Percentiles rank a stretch among this genome's conserved stretches.
These are phyloP conservation scores for Pseudogymnoascus sp. DNA, from an alignment of 2,329 filamentous ascomycete species.

Conservation along the genomic window DNA sequence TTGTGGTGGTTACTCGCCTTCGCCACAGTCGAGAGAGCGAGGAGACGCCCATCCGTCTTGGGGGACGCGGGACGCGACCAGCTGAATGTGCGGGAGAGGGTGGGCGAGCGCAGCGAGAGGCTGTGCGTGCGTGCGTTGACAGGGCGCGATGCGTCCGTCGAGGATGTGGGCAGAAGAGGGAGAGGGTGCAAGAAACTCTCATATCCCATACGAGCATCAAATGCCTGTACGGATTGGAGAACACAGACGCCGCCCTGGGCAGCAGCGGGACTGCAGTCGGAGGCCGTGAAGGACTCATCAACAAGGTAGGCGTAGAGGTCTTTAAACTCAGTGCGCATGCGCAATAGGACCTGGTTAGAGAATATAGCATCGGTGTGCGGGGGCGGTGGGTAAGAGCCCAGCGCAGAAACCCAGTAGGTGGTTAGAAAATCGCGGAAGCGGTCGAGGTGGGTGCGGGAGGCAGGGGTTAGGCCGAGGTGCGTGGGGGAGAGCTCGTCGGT, in stretches of 20 bases:
- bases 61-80: conserved; percentile 30
- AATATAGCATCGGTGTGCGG: conserved; percentile 37
- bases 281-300: conserved; percentile 47
- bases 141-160: background rate
- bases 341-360: conserved; percentile 47
- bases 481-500: conserved; percentile 61
- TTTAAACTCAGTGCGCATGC: conserved; percentile 62
- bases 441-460: conserved; percentile 59
- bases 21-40: conserved; percentile 44
- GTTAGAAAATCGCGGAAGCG: conserved; percentile 63
- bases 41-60: conserved; percentile 40
- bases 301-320: conserved; percentile 64
- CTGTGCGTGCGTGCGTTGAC: background rate
- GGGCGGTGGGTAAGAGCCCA: conserved; percentile 65
- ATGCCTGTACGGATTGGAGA: conserved; percentile 57
- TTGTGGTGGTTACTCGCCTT: conserved; percentile 40
- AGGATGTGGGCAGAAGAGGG: conserved; percentile 50
- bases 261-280: conserved; percentile 38
- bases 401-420: conserved; percentile 55
- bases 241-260: conserved; percentile 62
- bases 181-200: conserved; percentile 54
- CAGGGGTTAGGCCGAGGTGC: conserved; percentile 54
- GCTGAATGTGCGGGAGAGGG: conserved; percentile 25
- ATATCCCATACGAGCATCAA: conserved; percentile 55
- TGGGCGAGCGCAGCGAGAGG: conserved; percentile 9